These are phyloP conservation scores for Metschnikowia lachancei DNA, from an alignment of 805 yeast species.

Conservation along the genomic window DNA sequence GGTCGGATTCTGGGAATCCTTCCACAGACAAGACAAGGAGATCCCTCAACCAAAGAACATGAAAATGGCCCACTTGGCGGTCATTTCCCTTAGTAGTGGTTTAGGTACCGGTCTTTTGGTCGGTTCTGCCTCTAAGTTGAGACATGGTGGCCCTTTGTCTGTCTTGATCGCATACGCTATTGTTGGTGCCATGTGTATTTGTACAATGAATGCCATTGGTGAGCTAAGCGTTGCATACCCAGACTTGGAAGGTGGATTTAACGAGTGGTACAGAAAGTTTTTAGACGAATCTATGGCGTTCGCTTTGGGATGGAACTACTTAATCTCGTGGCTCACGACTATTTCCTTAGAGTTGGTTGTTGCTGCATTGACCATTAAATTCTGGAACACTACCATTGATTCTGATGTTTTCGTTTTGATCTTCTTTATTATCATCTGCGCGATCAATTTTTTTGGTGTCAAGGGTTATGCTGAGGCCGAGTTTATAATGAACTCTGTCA, in stretches of 20 bases:
- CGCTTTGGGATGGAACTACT: slow-evolving; percentile 40
- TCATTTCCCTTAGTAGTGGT: slow-evolving; percentile 38
- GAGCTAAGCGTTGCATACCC: slow-evolving; percentile 59
- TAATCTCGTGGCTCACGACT: slow-evolving; percentile 28
- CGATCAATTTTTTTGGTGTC: slow-evolving; percentile 46
- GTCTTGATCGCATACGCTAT: slow-evolving; percentile 25
- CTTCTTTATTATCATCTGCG: slow-evolving; percentile 45
- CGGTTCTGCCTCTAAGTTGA: slow-evolving; percentile 35
- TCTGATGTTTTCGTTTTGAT: slow-evolving; percentile 58
- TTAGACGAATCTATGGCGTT: slow-evolving; percentile 39
- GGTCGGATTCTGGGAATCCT: slow-evolving; percentile 18
- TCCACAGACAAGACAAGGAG: slow-evolving; percentile 15
- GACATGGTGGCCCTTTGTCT: slow-evolving; percentile 27
- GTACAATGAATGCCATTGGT: slow-evolving; percentile 41
- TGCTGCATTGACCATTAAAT: slow-evolving; percentile 49
- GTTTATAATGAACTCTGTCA: slow-evolving; percentile 37
- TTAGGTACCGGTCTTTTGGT: slow-evolving; percentile 44
- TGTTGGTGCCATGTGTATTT: slow-evolving; percentile 27
- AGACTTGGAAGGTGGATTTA: slow-evolving; percentile 42
- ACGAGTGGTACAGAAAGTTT: slow-evolving; percentile 29
- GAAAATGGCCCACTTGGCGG: slow-evolving; percentile 29
- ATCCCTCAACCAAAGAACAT: slow-evolving; percentile 15
- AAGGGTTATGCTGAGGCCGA: slow-evolving; percentile 48
- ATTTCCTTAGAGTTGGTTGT: slow-evolving; percentile 23
- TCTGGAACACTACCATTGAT: slow-evolving; percentile 52